Conservation (phyloP, 2,329 filamentous ascomycete species). For the Gnomoniopsis smithogilvyi region DNA sequence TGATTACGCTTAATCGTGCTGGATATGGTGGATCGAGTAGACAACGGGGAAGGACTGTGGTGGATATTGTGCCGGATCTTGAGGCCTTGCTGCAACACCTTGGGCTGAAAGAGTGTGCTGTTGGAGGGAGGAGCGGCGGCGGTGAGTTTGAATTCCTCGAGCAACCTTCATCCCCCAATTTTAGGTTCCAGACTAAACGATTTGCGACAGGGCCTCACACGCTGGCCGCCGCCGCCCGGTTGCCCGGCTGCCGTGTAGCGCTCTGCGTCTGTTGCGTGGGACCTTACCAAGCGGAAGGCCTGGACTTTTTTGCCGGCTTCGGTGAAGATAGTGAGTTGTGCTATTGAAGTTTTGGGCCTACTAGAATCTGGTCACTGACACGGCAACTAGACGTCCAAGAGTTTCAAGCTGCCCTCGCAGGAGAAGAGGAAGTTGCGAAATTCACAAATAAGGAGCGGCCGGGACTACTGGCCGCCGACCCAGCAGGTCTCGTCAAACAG, state of each 20-base stretch:
- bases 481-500: neutral
- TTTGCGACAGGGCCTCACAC: slow-evolving; percentile 2
- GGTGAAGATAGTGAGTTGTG: slow-evolving; percentile 11
- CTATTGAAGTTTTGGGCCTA: neutral
- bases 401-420: slow-evolving; percentile 1
- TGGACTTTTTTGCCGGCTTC: slow-evolving; percentile 11
- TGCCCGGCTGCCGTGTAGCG: slow-evolving; percentile 10
- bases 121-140: slow-evolving; percentile 14
- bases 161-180: neutral
- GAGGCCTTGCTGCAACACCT: slow-evolving; percentile 13
- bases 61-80: slow-evolving; percentile 10
- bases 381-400: slow-evolving; percentile 3
- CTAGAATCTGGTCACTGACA: neutral
- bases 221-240: slow-evolving; percentile 12
- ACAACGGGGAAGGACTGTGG: slow-evolving; percentile 3
- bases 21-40: slow-evolving; percentile 13
- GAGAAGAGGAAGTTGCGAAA: slow-evolving; percentile 4
- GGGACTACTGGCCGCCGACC: slow-evolving; percentile 1
- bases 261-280: slow-evolving; percentile 3
- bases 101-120: slow-evolving; percentile 10
- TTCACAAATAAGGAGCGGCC: slow-evolving; percentile 2
- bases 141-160: neutral
- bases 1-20: slow-evolving; percentile 12
- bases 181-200: neutral
- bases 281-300: slow-evolving; percentile 2